Conservation (phyloP, 805 yeast species). For the Lipomyces oligophaga region DNA sequence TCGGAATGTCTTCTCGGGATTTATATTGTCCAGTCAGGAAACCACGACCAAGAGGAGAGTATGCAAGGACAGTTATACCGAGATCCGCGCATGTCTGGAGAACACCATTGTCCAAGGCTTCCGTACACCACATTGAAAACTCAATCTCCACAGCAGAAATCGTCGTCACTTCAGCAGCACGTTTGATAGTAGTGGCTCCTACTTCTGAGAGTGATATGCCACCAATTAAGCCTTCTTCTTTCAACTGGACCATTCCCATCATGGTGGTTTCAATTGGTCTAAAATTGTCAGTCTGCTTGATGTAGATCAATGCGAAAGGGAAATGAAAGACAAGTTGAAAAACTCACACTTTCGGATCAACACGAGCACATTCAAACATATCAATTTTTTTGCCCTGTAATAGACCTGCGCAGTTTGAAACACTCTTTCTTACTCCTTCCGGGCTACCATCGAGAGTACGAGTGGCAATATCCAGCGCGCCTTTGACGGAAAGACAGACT, state of each 20-base stretch:
- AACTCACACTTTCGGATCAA: conserved; percentile 38
- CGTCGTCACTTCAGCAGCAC: conserved; percentile 53
- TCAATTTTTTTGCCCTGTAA: conserved; percentile 49
- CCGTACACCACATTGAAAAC: conserved; percentile 62
- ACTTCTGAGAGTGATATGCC: conserved; percentile 77
- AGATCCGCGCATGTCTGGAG: conserved; percentile 55
- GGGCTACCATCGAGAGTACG: conserved; percentile 40
- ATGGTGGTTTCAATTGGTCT: conserved; percentile 64
- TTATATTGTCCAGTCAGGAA: conserved; percentile 61
- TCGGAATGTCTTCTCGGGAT: conserved; percentile 46
- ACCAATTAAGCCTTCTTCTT: conserved; percentile 60
- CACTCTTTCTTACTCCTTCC: conserved; percentile 12
- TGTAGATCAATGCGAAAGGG: background rate
- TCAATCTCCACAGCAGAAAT: conserved; percentile 74
- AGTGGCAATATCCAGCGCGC: conserved; percentile 43
- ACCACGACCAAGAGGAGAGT: conserved; percentile 83
- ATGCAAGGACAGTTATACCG: conserved; percentile 68
- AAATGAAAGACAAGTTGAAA: background rate
- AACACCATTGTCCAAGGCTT: conserved; percentile 59
- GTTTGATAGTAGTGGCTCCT: conserved; percentile 54
- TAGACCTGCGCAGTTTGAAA: conserved; percentile 27
- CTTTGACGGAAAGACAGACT: conserved; percentile 50
- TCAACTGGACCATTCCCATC: conserved; percentile 51
- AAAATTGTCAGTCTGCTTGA: background rate
- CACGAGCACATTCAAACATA: conserved; percentile 68